Evolutionary conservation across 2,329 filamentous ascomycete species (phyloP), one percentile per base, ranked within the genome.

Genomic region (Teratosphaeria epicoccoides): DNA sequence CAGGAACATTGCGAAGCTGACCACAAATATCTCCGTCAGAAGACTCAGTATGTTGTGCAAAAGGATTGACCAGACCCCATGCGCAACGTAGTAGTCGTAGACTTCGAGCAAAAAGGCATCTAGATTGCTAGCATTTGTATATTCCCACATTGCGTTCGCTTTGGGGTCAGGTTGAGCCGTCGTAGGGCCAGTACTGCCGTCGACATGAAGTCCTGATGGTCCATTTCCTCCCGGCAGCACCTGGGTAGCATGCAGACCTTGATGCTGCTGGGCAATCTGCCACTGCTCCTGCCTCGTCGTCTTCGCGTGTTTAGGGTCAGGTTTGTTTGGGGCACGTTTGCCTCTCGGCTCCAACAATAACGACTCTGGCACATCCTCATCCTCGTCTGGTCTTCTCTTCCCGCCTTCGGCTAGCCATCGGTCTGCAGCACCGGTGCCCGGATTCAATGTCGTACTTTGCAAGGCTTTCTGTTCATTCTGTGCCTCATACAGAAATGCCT

Each of bases 111-210:
- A 82, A 66, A 95, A 96, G 61, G 82, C 84, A 68, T 96, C 90
- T 49, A 96, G 74, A 63, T 95, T 93, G 33, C 87, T 82, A 52
- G 93, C 87, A 63, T 95, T 95, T 50, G 87, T 87, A 87, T 90
- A 96, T 69, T 87, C 80, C 84, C 88, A 96, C 73, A 95, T 81
- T 3, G 90, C 89, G 67, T 84, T 85, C 64, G 91, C 85, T 67
- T 82, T 82, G 0, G 82, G 79, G 61, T 81, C 78, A 24, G 76
- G 71, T 49, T 72, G 66, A 17, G 68, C 66, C 43, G 74, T 57
- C 1, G 67, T 60, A 10, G 53, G 28, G 24, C 67, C 51, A 23
- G 45, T 49, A 10, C 22, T 29, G 33, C 43, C 22, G 20, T 11
- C 6, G 49, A 14, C 17, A 10, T 40, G 20, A 26, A 12, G 24